Percentiles rank a stretch among this genome's conserved stretches.
Evolutionary conservation across 352 stramenopile genomes (phyloP).

Genomic region (Phytophthora podocarpi): DNA sequence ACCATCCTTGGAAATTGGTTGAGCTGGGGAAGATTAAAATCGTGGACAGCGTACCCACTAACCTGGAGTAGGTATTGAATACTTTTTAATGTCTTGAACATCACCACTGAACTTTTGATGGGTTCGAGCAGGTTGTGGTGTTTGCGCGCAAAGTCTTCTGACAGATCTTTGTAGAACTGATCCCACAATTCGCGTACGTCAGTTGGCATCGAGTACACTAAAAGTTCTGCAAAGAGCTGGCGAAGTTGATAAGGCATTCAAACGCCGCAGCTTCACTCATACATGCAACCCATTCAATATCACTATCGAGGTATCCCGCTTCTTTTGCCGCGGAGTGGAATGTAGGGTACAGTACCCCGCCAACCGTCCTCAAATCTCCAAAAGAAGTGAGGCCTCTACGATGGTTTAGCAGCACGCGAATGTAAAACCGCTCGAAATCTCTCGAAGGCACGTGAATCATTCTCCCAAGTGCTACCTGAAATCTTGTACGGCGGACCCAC

Average conservation of each 20-base stretch:
- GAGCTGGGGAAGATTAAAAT: slow-evolving; percentile 13
- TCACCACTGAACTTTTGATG: background rate
- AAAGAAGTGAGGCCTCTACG: slow-evolving; percentile 25
- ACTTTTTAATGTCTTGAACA: slow-evolving; percentile 20
- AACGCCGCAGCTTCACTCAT: slow-evolving; percentile 31
- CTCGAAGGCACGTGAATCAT: slow-evolving; percentile 20
- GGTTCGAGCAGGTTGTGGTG: too few relatives aligned
- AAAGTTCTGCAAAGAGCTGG: slow-evolving; percentile 34
- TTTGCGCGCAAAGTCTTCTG: slow-evolving; percentile 4
- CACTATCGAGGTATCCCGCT: slow-evolving; percentile 13
- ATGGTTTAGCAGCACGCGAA: slow-evolving; percentile 26
- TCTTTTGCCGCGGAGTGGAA: background rate
- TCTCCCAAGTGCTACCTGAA: slow-evolving; percentile 7
- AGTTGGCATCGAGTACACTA: slow-evolving; percentile 17
- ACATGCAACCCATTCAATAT: slow-evolving; percentile 18
- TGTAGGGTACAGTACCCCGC: background rate
- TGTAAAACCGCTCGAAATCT: slow-evolving; percentile 24
- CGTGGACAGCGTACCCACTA: slow-evolving; percentile 4
- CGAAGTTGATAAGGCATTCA: slow-evolving; percentile 34
- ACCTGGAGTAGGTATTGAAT: slow-evolving; percentile 1
- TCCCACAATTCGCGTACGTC: slow-evolving; percentile 20
- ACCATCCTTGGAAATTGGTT: too few relatives aligned
- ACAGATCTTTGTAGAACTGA: slow-evolving; percentile 23
- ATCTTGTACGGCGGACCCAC: slow-evolving; percentile 12
- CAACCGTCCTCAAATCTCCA: slow-evolving; percentile 23